phyloP scores from a whole-genome alignment of 768 basidiomycete genomes.

The Trametes cingulata region DNA sequence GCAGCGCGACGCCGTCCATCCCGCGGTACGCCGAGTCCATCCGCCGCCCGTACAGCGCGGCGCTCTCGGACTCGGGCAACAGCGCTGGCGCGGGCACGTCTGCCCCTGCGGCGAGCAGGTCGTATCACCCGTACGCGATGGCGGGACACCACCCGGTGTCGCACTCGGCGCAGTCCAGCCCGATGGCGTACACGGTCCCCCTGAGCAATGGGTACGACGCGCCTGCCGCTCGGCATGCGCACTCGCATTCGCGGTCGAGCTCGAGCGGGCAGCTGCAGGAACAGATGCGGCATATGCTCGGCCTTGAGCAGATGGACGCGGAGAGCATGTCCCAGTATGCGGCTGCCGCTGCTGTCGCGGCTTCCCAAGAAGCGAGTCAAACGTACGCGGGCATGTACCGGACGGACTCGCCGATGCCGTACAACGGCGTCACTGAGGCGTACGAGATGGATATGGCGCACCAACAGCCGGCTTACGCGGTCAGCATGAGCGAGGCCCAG shows the following conservation, averaged over 20 bases:
- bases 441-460: slow-evolving; percentile 18
- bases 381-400: slow-evolving; percentile 30
- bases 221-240: slow-evolving; percentile 9
- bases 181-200: slow-evolving; percentile 55
- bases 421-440: slow-evolving; percentile 19
- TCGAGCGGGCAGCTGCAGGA: slow-evolving; percentile 30
- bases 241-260: slow-evolving; percentile 26
- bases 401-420: slow-evolving; percentile 32
- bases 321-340: slow-evolving; percentile 18
- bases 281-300: slow-evolving; percentile 31
- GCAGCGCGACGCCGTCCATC: slow-evolving; percentile 76
- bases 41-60: slow-evolving; percentile 48
- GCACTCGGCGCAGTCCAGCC: slow-evolving; percentile 37
- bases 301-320: slow-evolving; percentile 25
- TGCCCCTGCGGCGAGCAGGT: slow-evolving; percentile 21
- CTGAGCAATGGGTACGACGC: slow-evolving; percentile 25
- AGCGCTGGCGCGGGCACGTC: slow-evolving; percentile 15
- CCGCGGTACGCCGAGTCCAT: slow-evolving; percentile 48
- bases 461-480: slow-evolving; percentile 10
- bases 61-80: slow-evolving; percentile 36
- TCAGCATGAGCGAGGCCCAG: slow-evolving; percentile 10
- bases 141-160: slow-evolving; percentile 24
- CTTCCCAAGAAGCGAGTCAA: background rate
- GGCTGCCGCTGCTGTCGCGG: slow-evolving; percentile 16
- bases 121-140: slow-evolving; percentile 38